Evolutionary conservation across 2,329 filamentous ascomycete genomes (phyloP).

Genomic region (Elsinoe batatas): DNA sequence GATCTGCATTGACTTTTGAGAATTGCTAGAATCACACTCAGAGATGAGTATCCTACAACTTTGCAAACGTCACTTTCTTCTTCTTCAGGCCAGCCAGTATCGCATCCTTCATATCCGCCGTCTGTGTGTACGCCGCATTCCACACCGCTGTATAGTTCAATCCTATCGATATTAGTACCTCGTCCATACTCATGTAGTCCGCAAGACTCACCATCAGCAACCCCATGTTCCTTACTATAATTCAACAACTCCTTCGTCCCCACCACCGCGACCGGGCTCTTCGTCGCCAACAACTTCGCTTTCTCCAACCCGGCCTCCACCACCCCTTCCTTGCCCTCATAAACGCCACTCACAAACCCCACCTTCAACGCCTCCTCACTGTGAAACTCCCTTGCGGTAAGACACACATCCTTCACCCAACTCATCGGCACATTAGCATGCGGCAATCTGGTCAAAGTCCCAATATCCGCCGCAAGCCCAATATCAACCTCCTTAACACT

Average conservation of each 20-base stretch:
- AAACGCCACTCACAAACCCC: conserved; percentile 60
- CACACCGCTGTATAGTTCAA: conserved; percentile 77
- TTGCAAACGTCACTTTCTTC: conserved; percentile 72
- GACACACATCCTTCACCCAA: conserved; percentile 71
- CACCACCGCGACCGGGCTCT: conserved; percentile 81
- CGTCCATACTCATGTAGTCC: neutral
- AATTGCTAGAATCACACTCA: neutral
- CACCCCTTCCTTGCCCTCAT: conserved; percentile 50
- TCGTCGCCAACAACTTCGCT: conserved; percentile 57
- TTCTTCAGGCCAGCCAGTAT: conserved; percentile 68
- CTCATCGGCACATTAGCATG: conserved; percentile 60
- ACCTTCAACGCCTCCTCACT: conserved; percentile 59
- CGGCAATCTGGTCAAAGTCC: conserved; percentile 62
- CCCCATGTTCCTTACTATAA: conserved; percentile 65
- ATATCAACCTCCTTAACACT: conserved; percentile 77
- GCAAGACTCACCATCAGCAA: conserved; percentile 59
- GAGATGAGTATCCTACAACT: conserved; percentile 47
- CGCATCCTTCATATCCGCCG: conserved; percentile 63
- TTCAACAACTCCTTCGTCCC: conserved; percentile 82
- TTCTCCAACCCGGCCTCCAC: conserved; percentile 53
- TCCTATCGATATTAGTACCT: conserved; percentile 32
- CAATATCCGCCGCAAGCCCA: conserved; percentile 69
- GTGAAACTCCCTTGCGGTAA: conserved; percentile 60
- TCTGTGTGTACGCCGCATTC: conserved; percentile 79
- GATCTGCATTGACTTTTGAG: neutral